These are phyloP conservation scores for Schizophyllum commune DNA, from an alignment of 1,284 basidiomycete species.

Conservation along the genomic window DNA sequence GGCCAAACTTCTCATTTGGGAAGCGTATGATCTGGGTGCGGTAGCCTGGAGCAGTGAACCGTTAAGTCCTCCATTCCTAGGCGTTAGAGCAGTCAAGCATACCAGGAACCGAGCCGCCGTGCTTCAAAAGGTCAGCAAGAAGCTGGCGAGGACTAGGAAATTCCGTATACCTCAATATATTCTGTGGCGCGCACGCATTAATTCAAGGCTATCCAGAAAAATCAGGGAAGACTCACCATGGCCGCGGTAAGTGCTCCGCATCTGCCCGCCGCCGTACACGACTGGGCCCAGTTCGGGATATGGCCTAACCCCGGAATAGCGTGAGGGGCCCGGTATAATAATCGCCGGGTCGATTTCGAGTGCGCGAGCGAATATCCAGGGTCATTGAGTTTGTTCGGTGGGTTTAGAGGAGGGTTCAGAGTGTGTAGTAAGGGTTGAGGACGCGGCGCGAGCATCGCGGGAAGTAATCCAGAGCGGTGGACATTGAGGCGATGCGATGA, in stretches of 20 bases:
- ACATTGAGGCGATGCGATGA: no score
- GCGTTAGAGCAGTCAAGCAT: neutral
- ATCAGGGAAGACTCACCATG: conserved; percentile 9
- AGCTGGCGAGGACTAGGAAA: neutral
- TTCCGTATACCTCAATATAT: conserved; percentile 9
- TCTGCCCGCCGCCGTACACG: conserved; percentile 15
- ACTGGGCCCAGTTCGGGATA: conserved; percentile 10
- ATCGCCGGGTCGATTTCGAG: no score
- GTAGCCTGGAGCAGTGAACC: conserved; percentile 8
- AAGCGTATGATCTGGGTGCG: conserved; percentile 16
- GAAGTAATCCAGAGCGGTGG: no score
- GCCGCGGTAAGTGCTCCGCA: conserved; percentile 13
- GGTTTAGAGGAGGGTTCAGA: no score
- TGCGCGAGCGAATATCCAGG: no score
- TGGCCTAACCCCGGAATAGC: neutral
- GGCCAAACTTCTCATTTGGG: conserved; percentile 15
- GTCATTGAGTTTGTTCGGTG: no score
- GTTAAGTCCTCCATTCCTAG: no score
- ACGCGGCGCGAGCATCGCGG: neutral
- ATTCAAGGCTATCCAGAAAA: neutral
- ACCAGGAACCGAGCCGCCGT: conserved; percentile 9
- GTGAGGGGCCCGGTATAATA: no score
- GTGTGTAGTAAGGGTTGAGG: no score
- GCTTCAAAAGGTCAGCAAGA: conserved; percentile 1
- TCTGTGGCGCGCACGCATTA: conserved; percentile 3